phyloP scores from a whole-genome alignment of 768 basidiomycete species.

The Tephrocybe sp. region DNA sequence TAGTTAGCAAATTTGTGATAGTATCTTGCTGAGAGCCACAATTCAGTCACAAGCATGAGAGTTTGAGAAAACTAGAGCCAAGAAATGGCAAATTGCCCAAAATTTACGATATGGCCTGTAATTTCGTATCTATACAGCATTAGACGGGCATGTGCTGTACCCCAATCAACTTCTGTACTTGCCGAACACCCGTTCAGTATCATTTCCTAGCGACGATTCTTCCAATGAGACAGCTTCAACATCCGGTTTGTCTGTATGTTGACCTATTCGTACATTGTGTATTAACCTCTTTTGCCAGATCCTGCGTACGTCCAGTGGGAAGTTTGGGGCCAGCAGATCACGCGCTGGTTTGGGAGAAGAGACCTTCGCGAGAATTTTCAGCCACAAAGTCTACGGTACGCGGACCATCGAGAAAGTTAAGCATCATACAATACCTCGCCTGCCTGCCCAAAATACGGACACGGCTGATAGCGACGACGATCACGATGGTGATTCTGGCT shows the following conservation, averaged over 20 bases:
- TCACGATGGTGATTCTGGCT: conserved; percentile 7
- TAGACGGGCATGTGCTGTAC: too few relatives aligned
- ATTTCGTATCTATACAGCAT: too few relatives aligned
- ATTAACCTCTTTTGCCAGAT: not conserved
- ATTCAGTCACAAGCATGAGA: too few relatives aligned
- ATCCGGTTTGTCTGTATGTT: not conserved
- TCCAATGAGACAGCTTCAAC: too few relatives aligned
- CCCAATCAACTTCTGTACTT: not conserved
- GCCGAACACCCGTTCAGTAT: not conserved
- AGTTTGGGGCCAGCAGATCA: conserved; percentile 49
- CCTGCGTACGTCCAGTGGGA: conserved; percentile 33
- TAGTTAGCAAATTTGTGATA: too few relatives aligned
- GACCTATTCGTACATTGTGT: too few relatives aligned
- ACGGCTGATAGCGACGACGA: not conserved
- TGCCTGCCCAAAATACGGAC: too few relatives aligned
- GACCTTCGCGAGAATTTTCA: conserved; percentile 53
- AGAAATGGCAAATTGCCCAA: too few relatives aligned
- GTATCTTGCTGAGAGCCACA: too few relatives aligned
- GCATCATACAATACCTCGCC: not conserved
- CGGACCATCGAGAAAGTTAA: conserved; percentile 45
- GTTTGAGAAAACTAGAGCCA: too few relatives aligned
- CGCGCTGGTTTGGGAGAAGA: conserved; percentile 53
- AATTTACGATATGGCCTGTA: too few relatives aligned
- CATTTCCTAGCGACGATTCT: too few relatives aligned
- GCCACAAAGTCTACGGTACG: conserved; percentile 49